These are phyloP conservation scores for Lachancea lanzarotensis DNA, from an alignment of 805 yeast species.

Conservation along the genomic window DNA sequence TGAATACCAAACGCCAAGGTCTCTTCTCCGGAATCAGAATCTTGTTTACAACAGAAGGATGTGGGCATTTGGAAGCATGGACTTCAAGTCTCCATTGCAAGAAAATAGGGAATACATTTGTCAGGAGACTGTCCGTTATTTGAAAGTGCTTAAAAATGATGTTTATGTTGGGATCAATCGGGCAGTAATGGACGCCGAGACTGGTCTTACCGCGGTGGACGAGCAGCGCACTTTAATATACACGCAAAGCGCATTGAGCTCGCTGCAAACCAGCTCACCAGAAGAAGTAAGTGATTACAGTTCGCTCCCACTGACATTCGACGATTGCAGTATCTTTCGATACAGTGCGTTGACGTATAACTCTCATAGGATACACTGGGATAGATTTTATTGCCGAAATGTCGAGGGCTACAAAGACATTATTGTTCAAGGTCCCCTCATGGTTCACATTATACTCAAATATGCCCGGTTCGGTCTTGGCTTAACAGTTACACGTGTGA, in stretches of 20 bases:
- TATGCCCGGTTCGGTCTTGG: slow-evolving; percentile 36
- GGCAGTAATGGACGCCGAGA: slow-evolving; percentile 29
- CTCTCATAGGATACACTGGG: slow-evolving; percentile 79
- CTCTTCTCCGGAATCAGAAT: slow-evolving; percentile 11
- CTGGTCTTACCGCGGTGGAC: slow-evolving; percentile 28
- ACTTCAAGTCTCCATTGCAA: slow-evolving; percentile 33
- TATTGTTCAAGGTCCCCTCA: slow-evolving; percentile 77
- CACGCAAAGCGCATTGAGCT: slow-evolving; percentile 35
- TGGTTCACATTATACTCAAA: slow-evolving; percentile 52
- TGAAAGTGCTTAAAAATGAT: slow-evolving; percentile 33
- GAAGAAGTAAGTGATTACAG: slow-evolving; percentile 5
- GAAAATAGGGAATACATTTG: slow-evolving; percentile 41
- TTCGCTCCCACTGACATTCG: slow-evolving; percentile 24
- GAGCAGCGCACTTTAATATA: slow-evolving; percentile 63
- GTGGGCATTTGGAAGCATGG: slow-evolving; percentile 73
- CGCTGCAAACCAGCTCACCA: neutral
- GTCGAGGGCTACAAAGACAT: slow-evolving; percentile 56
- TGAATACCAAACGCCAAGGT: slow-evolving; percentile 61
- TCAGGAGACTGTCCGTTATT: slow-evolving; percentile 44
- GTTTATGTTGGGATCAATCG: slow-evolving; percentile 54
- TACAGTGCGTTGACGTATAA: slow-evolving; percentile 76
- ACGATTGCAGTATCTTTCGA: slow-evolving; percentile 42
- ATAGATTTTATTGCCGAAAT: slow-evolving; percentile 43
- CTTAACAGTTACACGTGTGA: slow-evolving; percentile 27
- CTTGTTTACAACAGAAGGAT: slow-evolving; percentile 49